A percentile compares a stretch with the other conserved stretches of the same genome.
These are phyloP conservation scores for Phytopythium vexans DNA, from an alignment of 352 stramenopile species.

Conservation along the genomic window DNA sequence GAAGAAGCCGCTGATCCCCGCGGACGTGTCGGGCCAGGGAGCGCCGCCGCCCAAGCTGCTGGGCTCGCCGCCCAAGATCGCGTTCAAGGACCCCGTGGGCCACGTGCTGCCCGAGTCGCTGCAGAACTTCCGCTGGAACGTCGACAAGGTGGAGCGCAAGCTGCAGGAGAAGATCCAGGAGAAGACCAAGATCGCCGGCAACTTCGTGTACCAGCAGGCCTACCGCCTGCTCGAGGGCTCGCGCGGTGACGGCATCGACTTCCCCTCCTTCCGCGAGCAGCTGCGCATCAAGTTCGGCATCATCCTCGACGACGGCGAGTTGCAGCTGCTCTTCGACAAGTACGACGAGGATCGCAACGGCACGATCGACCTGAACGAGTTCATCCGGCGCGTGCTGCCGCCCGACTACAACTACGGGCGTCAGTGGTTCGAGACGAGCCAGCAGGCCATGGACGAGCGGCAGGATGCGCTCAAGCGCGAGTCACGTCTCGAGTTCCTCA, in stretches of 20 bases:
- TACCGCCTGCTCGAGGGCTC: conserved; percentile 74
- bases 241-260: conserved; percentile 77
- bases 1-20: conserved; percentile 14
- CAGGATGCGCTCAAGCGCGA: conserved; percentile 47
- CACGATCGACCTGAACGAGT: conserved; percentile 81
- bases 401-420: conserved; percentile 71
- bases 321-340: conserved; percentile 80
- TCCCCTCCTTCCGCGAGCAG: conserved; percentile 68
- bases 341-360: conserved; percentile 81
- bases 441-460: conserved; percentile 67
- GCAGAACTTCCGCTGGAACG: conserved; percentile 72
- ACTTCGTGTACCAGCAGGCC: conserved; percentile 86
- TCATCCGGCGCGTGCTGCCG: conserved; percentile 72
- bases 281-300: conserved; percentile 79
- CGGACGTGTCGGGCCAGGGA: background rate
- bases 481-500: conserved; percentile 63
- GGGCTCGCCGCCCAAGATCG: conserved; percentile 47
- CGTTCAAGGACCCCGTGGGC: conserved; percentile 65
- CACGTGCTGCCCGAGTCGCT: conserved; percentile 51
- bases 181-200: conserved; percentile 79
- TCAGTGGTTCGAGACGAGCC: conserved; percentile 75
- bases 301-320: conserved; percentile 66
- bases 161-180: conserved; percentile 85
- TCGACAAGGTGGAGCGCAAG: conserved; percentile 79
- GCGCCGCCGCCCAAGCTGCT: conserved; percentile 25